These are phyloP conservation scores for Biscogniauxia sp. DNA, from an alignment of 2,329 filamentous ascomycete species.

Conservation along the genomic window DNA sequence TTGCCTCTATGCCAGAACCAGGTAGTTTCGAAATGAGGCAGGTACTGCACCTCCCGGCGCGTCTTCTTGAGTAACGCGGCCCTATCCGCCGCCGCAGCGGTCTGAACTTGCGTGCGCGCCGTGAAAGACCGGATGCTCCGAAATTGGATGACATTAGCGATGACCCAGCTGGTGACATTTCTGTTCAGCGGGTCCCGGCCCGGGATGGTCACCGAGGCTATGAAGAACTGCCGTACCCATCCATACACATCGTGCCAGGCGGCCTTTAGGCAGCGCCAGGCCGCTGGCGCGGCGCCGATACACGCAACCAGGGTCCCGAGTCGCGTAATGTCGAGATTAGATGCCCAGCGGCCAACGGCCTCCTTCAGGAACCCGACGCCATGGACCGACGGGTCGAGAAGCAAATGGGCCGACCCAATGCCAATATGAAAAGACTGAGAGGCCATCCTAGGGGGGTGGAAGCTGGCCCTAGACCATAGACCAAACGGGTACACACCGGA, in stretches of 20 bases:
- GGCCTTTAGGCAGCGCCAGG: constrained; percentile 36
- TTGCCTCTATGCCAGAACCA: constrained; percentile 50
- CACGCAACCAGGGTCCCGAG: constrained; percentile 45
- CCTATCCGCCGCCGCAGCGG: constrained; percentile 34
- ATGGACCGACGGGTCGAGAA: constrained; percentile 30
- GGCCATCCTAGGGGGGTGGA: constrained; percentile 13
- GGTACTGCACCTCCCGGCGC: constrained; percentile 41
- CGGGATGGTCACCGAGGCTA: constrained; percentile 43
- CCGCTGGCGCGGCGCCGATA: constrained; percentile 40
- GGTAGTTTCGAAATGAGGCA: constrained; percentile 42
- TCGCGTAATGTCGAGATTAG: constrained; percentile 45
- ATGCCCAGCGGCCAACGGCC: constrained; percentile 38
- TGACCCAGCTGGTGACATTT: constrained; percentile 45
- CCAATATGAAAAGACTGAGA: constrained; percentile 21
- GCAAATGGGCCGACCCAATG: constrained; percentile 17
- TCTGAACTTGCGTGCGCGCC: constrained; percentile 39
- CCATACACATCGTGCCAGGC: constrained; percentile 38
- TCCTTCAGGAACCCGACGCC: constrained; percentile 37
- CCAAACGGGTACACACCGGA: too few species aligned
- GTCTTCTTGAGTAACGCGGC: constrained; percentile 42
- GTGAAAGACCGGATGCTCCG: constrained; percentile 43
- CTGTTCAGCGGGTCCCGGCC: constrained; percentile 44
- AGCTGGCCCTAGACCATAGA: background rate
- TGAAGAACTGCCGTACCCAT: constrained; percentile 42
- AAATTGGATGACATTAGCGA: constrained; percentile 36